Evolutionary conservation across 805 yeast genomes (phyloP).

Genomic region (Wickerhamiella nectarea): DNA sequence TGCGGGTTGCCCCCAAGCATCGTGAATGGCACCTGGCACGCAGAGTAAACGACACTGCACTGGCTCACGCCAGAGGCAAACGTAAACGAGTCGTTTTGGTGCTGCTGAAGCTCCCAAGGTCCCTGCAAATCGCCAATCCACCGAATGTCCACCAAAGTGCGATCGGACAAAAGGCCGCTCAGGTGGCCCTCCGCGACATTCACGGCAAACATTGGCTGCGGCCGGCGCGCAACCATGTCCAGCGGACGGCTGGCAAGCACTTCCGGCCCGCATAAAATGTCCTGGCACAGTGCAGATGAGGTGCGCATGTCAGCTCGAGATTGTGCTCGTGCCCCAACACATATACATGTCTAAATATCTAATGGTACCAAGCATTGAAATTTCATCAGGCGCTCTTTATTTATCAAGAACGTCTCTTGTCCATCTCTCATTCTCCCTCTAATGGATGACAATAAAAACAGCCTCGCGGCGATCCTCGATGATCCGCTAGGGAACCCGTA

Average conservation of each 20-base stretch:
- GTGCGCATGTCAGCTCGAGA: slow-evolving; percentile 1
- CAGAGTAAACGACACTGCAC: background rate
- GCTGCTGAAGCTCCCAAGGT: background rate
- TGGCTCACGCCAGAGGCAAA: background rate
- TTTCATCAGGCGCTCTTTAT: too few species aligned
- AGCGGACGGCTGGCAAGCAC: background rate
- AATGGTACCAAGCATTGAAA: too few species aligned
- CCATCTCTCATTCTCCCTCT: too few species aligned
- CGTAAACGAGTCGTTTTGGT: background rate
- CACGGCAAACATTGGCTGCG: background rate
- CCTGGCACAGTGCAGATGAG: slow-evolving; percentile 6
- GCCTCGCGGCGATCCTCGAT: background rate
- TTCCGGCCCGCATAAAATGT: background rate
- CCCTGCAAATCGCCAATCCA: background rate
- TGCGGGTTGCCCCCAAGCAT: background rate
- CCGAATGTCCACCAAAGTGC: background rate
- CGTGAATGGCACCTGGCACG: background rate
- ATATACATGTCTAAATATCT: too few species aligned
- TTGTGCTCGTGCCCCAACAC: background rate
- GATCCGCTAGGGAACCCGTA: slow-evolving; percentile 54
- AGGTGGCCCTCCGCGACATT: background rate
- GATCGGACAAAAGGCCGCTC: background rate
- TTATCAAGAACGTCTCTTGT: too few species aligned
- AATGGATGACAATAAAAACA: background rate
- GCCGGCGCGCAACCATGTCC: background rate